Evolutionary conservation across 2,329 filamentous ascomycete genomes (phyloP), one percentile per base, ranked within the genome.

Genomic region (Fusarium nematophilum): DNA sequence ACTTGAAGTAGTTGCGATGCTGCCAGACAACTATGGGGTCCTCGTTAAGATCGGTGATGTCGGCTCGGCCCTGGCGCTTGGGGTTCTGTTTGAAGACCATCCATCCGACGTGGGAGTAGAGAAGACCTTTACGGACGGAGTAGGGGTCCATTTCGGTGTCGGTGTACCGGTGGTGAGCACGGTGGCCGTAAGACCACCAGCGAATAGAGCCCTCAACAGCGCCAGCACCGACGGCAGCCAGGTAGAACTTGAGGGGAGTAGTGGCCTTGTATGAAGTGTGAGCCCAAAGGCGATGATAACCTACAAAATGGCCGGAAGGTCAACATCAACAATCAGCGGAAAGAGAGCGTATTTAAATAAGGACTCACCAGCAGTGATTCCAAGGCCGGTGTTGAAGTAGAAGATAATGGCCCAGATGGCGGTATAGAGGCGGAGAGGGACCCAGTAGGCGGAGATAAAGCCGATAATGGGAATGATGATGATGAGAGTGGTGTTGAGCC

Each of bases 31-130:
- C 92, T 56, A 96, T 86, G 43, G 89, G 82, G 72, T 95, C 91
- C 75, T 94, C 90, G 79, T 95, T 95, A 67, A 96, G 81, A 71
- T 96, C 92, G 69, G 90, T 89, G 71, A 96, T 95, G 69, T 96
- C 92, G 76, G 91, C 93, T 61, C 92, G 90, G 71, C 92, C 92
- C 70, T 92, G 91, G 61, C 90, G 85, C 84, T 94, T 94, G 64
- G 91, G 91, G 81, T 96, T 94, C 81, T 96, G 92, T 84, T 94
- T 94, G 84, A 96, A 88, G 71, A 96, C 78, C 91, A 96, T 95
- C 92, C 92, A 96, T 70, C 92, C 92, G 52, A 96, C 81, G 79
- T 78, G 73, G 13, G 86, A 92, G 84, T 93, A 94, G 66, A 92
- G 78, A 42, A 95, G 84, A 67, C 92, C 92, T 83, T 96, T 96